Evolutionary conservation across 2,329 filamentous ascomycete genomes (phyloP).

Genomic region (Coccinonectria pachysandricola): DNA sequence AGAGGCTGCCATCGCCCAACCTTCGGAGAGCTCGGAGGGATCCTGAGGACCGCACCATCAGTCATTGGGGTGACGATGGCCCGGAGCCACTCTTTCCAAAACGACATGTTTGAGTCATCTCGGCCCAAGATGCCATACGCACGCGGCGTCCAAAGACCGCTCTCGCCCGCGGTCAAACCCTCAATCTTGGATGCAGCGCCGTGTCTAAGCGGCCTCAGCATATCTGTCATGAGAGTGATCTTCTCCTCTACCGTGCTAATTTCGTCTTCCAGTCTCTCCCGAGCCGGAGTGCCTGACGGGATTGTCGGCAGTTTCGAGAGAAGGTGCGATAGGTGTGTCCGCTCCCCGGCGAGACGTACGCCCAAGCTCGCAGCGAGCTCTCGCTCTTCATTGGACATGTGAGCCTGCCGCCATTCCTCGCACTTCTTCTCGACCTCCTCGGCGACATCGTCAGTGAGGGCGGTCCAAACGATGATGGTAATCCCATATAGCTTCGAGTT

Average conservation of each 20-base stretch:
- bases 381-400: conserved; percentile 84
- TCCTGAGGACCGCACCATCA: conserved; percentile 69
- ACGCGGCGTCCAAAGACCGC: conserved; percentile 87
- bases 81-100: conserved; percentile 98
- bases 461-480: conserved; percentile 86
- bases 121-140: conserved; percentile 87
- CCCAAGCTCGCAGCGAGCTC: conserved; percentile 88
- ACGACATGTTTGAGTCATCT: conserved; percentile 71
- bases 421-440: conserved; percentile 75
- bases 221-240: conserved; percentile 92
- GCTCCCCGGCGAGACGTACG: conserved; percentile 74
- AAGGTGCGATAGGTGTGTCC: conserved; percentile 81
- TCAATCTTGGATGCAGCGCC: conserved; percentile 96
- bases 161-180: conserved; percentile 88
- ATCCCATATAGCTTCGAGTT: conserved; percentile 88
- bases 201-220: conserved; percentile 83
- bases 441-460: conserved; percentile 69
- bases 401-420: conserved; percentile 72
- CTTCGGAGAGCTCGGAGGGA: conserved; percentile 80
- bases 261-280: conserved; percentile 82
- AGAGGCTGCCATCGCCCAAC: conserved; percentile 93
- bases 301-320: conserved; percentile 73
- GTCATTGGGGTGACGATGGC: conserved; percentile 94
- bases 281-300: conserved; percentile 67
- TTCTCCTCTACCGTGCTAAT: conserved; percentile 96